Evolutionary conservation across 2,329 filamentous ascomycete genomes (phyloP), one percentile per base, ranked within the genome.

Genomic region (Aspergillaceae sp.): DNA sequence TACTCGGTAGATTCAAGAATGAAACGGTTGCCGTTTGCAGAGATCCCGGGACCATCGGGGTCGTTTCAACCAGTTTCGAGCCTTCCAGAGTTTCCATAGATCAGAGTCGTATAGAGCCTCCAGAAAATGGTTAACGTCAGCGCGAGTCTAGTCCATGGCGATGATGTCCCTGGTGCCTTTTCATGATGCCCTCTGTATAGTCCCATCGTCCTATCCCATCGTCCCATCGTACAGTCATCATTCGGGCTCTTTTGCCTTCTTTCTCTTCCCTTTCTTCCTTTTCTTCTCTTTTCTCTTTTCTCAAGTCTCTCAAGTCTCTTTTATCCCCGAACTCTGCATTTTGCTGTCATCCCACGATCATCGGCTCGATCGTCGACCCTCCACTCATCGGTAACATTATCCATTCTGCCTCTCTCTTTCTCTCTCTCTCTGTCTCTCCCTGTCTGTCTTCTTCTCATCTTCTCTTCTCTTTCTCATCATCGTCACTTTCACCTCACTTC

Each of bases 321-420:
- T 19, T 19, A 36, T 64, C 61, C 60, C 58, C 60, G 64, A 61
- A 59, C 64, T 61, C 58, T 58, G 58, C 56, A 50, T 48, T 43
- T 44, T 47, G 36, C 43, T 50, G 36, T 38, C 36, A 38, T 38
- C 36, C 36, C 36, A 38, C 36, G 36, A 38, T 38, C 36, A 38
- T 38, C 36, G n/a, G 19, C 26, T 26, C 36, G 7, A 26, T 26
- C 11, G 26, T 38, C 34, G 34, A 19, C 34, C 4, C n/a, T 36
- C 34, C n/a, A 19, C 26, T 36, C 26, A 19, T 36, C n/a, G 34
- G 34, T 36, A 19, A 40, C 49, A 40, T 44, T 44, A 19, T 19
- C 19, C 19, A 19, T 19, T 19, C 19, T 19, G 19, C 19, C 19
- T 41, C 30, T 41, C 33, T 46, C 40, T 41, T 36, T 41, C 33